Percentiles rank a stretch among this genome's conserved stretches.
Conservation (phyloP, 768 basidiomycete genomes). For the Auricularia heimuer region DNA sequence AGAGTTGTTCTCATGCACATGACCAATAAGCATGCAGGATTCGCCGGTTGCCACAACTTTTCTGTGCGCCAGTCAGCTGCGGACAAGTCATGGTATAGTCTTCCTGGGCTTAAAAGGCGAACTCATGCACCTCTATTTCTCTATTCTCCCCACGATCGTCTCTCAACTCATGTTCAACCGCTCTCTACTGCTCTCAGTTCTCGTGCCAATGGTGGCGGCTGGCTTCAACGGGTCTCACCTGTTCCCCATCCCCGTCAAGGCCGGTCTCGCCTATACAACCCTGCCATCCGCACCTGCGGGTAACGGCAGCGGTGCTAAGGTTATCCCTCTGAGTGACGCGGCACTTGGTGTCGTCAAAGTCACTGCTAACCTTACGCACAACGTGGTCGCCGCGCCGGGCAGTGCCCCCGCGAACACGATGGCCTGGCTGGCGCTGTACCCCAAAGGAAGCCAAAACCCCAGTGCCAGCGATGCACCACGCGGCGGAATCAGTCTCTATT, state of each 20-base stretch:
- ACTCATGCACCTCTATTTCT: too few species aligned
- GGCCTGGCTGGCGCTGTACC: conserved; percentile 44
- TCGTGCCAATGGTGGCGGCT: not conserved
- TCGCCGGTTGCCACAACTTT: too few species aligned
- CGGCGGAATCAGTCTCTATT: conserved; percentile 66
- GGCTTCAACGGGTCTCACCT: conserved; percentile 22
- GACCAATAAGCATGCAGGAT: too few species aligned
- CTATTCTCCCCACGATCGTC: too few species aligned
- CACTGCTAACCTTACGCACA: conserved; percentile 28
- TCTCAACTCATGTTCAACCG: too few species aligned
- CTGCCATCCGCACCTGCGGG: conserved; percentile 20
- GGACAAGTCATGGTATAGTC: too few species aligned
- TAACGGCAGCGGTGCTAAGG: conserved; percentile 8
- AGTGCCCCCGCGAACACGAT: conserved; percentile 23
- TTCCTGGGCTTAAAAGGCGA: too few species aligned
- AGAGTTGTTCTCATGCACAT: too few species aligned
- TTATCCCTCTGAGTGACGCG: conserved; percentile 32
- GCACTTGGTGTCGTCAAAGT: conserved; percentile 34
- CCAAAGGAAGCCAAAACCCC: conserved; percentile 50
- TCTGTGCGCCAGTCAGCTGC: too few species aligned
- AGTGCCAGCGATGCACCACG: conserved; percentile 22
- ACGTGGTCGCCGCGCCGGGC: conserved; percentile 36
- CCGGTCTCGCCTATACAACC: conserved; percentile 35
- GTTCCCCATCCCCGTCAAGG: conserved; percentile 28
- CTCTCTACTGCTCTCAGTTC: too few species aligned